Conservation (phyloP, 192 early-diverging fungal genomes). For the Gonapodya prolifera region DNA sequence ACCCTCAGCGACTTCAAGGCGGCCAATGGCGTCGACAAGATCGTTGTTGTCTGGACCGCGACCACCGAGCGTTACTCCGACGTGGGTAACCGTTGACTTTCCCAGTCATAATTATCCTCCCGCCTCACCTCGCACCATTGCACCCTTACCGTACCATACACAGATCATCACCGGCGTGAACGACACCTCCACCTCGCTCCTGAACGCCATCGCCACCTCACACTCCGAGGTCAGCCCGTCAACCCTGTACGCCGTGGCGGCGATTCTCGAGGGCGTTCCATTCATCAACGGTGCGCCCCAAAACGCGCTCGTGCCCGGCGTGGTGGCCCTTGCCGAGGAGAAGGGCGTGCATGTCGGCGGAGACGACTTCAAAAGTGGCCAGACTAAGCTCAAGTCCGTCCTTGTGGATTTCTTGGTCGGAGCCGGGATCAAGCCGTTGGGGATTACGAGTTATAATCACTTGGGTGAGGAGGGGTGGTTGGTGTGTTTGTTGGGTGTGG, state of each 20-base stretch:
- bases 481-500: not conserved
- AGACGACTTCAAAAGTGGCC: constrained; percentile 99
- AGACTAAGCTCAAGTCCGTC: constrained; percentile 99
- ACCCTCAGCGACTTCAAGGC: constrained; percentile 70
- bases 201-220: constrained; percentile 62
- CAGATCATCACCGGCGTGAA: constrained; percentile 79
- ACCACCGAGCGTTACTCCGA: constrained; percentile 93
- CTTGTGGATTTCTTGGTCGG: constrained; percentile 97
- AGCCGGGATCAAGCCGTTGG: constrained; percentile 95
- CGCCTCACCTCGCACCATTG: not conserved
- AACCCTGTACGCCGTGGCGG: constrained; percentile 90
- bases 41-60: constrained; percentile 97
- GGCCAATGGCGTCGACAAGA: constrained; percentile 73
- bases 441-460: constrained; percentile 49
- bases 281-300: constrained; percentile 99
- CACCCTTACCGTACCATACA: not conserved
- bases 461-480: too few species aligned
- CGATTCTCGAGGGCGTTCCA: constrained; percentile 85
- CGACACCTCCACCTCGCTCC: constrained; percentile 89
- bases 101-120: not conserved
- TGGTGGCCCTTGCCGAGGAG: constrained; percentile 77
- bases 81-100: constrained; percentile 26
- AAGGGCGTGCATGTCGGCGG: constrained; percentile 87
- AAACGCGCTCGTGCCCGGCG: constrained; percentile 98
- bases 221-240: constrained; percentile 91